These are phyloP conservation scores for Zymoseptoria crescenta DNA, from an alignment of 2,329 filamentous ascomycete genomes.

Conservation along the genomic window DNA sequence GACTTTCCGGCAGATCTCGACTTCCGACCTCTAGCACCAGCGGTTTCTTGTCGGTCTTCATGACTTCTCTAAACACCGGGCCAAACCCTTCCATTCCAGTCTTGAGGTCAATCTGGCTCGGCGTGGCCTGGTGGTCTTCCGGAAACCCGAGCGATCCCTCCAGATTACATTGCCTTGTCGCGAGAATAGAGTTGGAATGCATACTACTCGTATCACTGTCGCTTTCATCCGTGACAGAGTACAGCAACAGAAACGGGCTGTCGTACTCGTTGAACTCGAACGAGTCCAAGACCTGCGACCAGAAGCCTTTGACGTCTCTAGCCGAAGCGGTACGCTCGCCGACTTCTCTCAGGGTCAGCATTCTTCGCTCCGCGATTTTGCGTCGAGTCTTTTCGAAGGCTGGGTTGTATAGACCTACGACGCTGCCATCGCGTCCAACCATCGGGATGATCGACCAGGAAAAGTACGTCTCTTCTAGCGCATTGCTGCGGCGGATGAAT, in stretches of 20 bases:
- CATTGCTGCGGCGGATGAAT: slow-evolving; percentile 62
- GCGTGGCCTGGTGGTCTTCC: slow-evolving; percentile 53
- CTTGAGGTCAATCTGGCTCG: slow-evolving; percentile 58
- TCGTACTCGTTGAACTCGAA: slow-evolving; percentile 68
- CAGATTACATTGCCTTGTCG: slow-evolving; percentile 57
- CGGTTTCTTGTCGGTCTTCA: slow-evolving; percentile 58
- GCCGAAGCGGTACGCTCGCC: slow-evolving; percentile 67
- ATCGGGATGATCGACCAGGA: slow-evolving; percentile 76
- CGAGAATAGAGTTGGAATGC: slow-evolving; percentile 57
- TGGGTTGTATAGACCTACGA: slow-evolving; percentile 69
- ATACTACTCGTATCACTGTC: slow-evolving; percentile 67
- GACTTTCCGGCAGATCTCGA: slow-evolving; percentile 54
- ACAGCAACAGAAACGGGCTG: slow-evolving; percentile 68
- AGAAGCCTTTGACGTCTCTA: slow-evolving; percentile 65
- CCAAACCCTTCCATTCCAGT: slow-evolving; percentile 66
- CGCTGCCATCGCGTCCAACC: slow-evolving; percentile 63
- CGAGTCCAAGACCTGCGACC: slow-evolving; percentile 60
- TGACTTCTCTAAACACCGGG: slow-evolving; percentile 67
- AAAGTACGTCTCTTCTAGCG: slow-evolving; percentile 72
- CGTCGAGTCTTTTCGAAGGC: slow-evolving; percentile 73
- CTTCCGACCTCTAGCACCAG: slow-evolving; percentile 59
- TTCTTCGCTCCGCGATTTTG: slow-evolving; percentile 69
- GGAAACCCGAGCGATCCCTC: slow-evolving; percentile 67
- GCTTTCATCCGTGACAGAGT: slow-evolving; percentile 63
- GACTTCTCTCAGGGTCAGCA: slow-evolving; percentile 70